Base-by-base conservation (phyloP, 169 alveolate genomes). In the Babesia sp. region DNA sequence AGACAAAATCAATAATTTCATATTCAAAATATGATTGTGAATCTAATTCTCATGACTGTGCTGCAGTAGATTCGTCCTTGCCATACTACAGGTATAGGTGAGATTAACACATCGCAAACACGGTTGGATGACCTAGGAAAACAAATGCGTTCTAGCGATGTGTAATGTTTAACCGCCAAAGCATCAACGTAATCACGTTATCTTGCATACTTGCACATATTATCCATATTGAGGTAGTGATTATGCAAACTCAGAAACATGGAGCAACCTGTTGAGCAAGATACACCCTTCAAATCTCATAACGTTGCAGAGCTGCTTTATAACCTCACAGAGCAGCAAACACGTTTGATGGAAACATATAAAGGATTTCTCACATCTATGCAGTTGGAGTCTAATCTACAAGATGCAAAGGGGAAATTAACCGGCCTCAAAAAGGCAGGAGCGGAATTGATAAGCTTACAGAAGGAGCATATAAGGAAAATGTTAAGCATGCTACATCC, bases 301-400 rank as follows among this genome's bases (percentile, higher is more conserved):
- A 64, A 31, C 53, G 74, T 64, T 5, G 61, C 74, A n/a, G 74
- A 64, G 36, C 63, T 64, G 53, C 44, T 64, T 37, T n/a, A 45
- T 3, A 50, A 45, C 42, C 54, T 64, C 31, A 50, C 54, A 12
- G 74, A 64, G 61, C 74, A 64, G 61, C 74, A 64, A 48, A 64
- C 61, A 22, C 74, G 61, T 31, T 34, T 64, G 61, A 64, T 64
- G 74, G 74, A 64, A 31, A 64, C 74, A 3, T 64, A 64, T 61
- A 64, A 64, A 22, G 74, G 74, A 9, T 64, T 64, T 20, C 37
- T 64, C 5, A 37, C 44, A 6, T 64, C 74, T 8, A 64, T 64
- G 74, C 59, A 29, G n/a, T 56, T 64, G 33, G 74, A 64, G 24
- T 26, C 74, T 2, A 64, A 64, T n/a, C 74, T 64, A 3, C 33